phyloP scores from a whole-genome alignment of 345 rosid genomes.

The Salix viminalis region DNA sequence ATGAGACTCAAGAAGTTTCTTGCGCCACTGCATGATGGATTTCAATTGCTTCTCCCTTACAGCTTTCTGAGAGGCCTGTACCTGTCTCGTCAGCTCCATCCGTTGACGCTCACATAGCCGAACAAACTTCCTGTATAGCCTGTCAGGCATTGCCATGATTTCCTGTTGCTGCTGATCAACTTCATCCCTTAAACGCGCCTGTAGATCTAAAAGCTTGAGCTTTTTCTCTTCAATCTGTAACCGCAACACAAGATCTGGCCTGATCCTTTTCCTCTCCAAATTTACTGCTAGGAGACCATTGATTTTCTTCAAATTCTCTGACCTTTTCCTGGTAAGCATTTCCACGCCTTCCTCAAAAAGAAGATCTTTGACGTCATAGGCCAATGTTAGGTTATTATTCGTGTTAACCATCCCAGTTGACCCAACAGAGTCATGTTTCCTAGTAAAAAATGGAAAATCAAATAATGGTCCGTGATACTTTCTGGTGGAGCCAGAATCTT shows the following conservation, averaged over 20 bases:
- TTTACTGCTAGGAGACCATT: constrained; percentile 70
- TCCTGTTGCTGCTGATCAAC: constrained; percentile 95
- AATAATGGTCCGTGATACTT: constrained; percentile 96
- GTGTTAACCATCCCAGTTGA: constrained; percentile 59
- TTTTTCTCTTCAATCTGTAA: constrained; percentile 97
- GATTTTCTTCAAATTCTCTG: constrained; percentile 79
- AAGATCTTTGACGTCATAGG: constrained; percentile 89
- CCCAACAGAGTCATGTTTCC: constrained; percentile 85
- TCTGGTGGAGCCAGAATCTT: constrained; percentile 72
- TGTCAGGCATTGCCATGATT: constrained; percentile 98
- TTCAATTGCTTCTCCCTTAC: constrained; percentile 88
- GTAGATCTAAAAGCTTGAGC: constrained; percentile 70
- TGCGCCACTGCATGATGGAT: constrained; percentile 97
- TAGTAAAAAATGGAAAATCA: constrained; percentile 97
- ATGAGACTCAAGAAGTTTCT: constrained; percentile 95
- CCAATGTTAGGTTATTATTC: constrained; percentile 70
- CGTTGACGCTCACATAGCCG: constrained; percentile 96
- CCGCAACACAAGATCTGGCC: constrained; percentile 97
- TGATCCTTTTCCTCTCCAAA: constrained; percentile 92
- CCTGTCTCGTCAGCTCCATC: constrained; percentile 83
- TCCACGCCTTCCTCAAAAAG: constrained; percentile 86
- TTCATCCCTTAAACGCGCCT: constrained; percentile 83
- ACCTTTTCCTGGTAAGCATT: constrained; percentile 68
- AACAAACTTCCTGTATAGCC: constrained; percentile 96
- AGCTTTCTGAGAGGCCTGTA: constrained; percentile 80